Base-by-base conservation (phyloP, 495 filamentous ascomycete genomes). In the Cladorrhinum samala region DNA sequence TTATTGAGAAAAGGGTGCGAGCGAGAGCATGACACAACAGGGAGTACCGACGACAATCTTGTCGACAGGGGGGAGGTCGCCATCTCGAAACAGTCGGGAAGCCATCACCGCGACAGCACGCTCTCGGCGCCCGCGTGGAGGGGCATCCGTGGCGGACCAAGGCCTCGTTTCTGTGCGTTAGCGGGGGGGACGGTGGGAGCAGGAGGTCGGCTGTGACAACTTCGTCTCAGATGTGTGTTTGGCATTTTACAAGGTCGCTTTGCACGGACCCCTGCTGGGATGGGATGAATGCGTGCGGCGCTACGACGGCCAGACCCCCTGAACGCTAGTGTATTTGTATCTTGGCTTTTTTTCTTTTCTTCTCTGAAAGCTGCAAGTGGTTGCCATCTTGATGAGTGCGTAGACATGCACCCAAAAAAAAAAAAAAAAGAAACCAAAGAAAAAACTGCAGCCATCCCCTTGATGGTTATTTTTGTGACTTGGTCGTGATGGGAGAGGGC, bases 21-120 rank as follows among this genome's bases (percentile, higher is more conserved):
- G n/a, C 73, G 69, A 58, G 46, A 76, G 74, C 72, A 78, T 76
- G 69, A n/a, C n/a, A n/a, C n/a, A n/a, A n/a, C n/a, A n/a, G n/a
- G n/a, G n/a, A n/a, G n/a, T n/a, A n/a, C n/a, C n/a, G n/a, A n/a
- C n/a, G n/a, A n/a, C n/a, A n/a, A n/a, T n/a, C 74, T 62, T 69
- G 71, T 74, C 63, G 56, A 24, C 39, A 63, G 61, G 51, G 49
- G 51, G 64, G 52, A n/a, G 47, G 58, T 23, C 53, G 30, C 24
- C 14, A 37, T 67, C 67, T 69, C 74, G 77, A 80, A 80, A 80
- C 76, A 67, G 56, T 52, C 51, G 39, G 56, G 50, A 54, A 48
- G 50, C 50, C 64, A 60, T 60, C 55, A 56, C 53, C 51, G 55
- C 55, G 55, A 56, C 53, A 62, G 46, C 45, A 50, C 23, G 60